phyloP scores from a whole-genome alignment of 805 yeast species.

The Phaffomyces opuntiae region DNA sequence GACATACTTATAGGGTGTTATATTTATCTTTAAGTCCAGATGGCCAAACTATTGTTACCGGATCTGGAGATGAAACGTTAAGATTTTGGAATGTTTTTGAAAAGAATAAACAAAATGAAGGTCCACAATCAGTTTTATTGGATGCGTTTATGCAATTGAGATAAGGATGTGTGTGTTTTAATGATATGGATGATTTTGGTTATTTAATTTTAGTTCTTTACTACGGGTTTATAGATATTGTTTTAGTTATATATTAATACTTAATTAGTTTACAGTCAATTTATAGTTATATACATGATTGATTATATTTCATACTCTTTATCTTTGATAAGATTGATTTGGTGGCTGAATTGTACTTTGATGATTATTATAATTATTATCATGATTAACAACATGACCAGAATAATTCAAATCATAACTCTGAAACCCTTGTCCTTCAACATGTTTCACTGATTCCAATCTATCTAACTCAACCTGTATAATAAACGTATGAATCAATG shows the following conservation, averaged over 20 bases:
- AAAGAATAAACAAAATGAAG: slow-evolving; percentile 51
- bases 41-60: slow-evolving; percentile 94
- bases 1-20: slow-evolving; percentile 88
- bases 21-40: slow-evolving; percentile 90
- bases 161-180: slow-evolving; percentile 18
- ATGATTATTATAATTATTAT: too few relatives aligned
- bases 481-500: slow-evolving; percentile 48
- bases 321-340: not conserved
- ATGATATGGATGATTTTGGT: too few relatives aligned
- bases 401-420: not conserved
- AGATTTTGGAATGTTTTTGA: slow-evolving; percentile 95
- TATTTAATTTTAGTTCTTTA: too few relatives aligned
- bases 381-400: not conserved
- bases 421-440: not conserved
- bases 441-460: slow-evolving; percentile 2
- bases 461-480: slow-evolving; percentile 13
- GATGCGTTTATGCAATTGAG: slow-evolving; percentile 74
- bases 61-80: slow-evolving; percentile 97
- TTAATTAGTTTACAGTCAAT: too few relatives aligned
- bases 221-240: not conserved
- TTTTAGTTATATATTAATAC: not conserved
- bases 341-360: not conserved
- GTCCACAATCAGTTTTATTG: slow-evolving; percentile 55
- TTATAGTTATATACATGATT: too few relatives aligned
- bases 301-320: too few relatives aligned